Evolutionary conservation across 208 protist genomes (phyloP).

Genomic region (Borovskyia barvae): DNA sequence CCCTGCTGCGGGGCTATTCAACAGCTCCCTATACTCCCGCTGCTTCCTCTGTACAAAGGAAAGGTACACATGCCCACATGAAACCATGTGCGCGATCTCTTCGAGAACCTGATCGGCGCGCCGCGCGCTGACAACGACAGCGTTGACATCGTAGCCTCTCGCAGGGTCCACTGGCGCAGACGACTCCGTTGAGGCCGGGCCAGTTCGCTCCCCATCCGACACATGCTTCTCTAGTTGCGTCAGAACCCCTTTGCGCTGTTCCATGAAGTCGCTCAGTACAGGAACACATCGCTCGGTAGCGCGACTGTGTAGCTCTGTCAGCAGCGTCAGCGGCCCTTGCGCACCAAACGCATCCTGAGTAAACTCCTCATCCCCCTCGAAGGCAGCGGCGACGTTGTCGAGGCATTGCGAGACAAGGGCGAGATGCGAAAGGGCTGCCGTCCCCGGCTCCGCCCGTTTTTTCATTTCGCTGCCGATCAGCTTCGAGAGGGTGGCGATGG

Average conservation of each 20-base stretch:
- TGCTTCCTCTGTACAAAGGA: constrained; percentile 62
- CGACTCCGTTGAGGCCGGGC: background rate
- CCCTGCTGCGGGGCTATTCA: background rate
- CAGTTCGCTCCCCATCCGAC: constrained; percentile 1
- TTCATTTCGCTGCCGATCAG: constrained; percentile 69
- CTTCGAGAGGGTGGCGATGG: constrained; percentile 46
- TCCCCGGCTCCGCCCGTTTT: constrained; percentile 67
- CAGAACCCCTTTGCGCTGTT: constrained; percentile 53
- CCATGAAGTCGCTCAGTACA: constrained; percentile 70
- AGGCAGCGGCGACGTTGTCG: constrained; percentile 74
- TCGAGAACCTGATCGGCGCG: constrained; percentile 79
- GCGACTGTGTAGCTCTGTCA: constrained; percentile 59
- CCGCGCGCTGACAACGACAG: constrained; percentile 44
- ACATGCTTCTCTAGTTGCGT: constrained; percentile 25
- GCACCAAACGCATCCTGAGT: constrained; percentile 54
- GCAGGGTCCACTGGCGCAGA: background rate
- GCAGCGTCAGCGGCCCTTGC: constrained; percentile 45
- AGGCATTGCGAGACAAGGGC: constrained; percentile 75
- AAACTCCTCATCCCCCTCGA: constrained; percentile 76
- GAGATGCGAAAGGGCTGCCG: constrained; percentile 69
- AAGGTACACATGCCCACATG: constrained; percentile 84
- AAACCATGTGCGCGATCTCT: constrained; percentile 84
- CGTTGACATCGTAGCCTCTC: constrained; percentile 5
- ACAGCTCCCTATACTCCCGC: constrained; percentile 29
- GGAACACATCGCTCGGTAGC: constrained; percentile 76